Evolutionary conservation across 768 basidiomycete genomes (phyloP).

Genomic region (Panaeolus cyanescens): DNA sequence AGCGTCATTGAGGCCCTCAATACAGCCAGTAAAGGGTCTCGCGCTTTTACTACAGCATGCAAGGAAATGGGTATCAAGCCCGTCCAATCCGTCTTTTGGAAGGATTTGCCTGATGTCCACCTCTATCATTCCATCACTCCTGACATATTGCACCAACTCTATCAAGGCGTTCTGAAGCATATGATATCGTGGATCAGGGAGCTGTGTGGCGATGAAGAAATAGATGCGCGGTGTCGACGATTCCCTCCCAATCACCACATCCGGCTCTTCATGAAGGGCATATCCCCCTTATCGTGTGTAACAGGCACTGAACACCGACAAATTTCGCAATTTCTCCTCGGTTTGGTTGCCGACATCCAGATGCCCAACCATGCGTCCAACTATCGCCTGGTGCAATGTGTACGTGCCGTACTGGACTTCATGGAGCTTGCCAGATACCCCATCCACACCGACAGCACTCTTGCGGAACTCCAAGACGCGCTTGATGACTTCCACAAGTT

Average conservation of each 20-base stretch:
- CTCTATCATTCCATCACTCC: constrained; percentile 27
- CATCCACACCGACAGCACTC: constrained; percentile 23
- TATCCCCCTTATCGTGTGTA: constrained; percentile 35
- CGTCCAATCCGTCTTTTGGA: constrained; percentile 24
- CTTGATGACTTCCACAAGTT: constrained; percentile 27
- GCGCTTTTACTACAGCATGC: constrained; percentile 9
- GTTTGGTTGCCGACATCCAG: neutral
- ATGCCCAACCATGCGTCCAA: neutral
- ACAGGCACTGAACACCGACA: constrained; percentile 39
- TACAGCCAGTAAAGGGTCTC: constrained; percentile 1
- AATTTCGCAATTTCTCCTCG: constrained; percentile 17
- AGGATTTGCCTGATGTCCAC: constrained; percentile 27
- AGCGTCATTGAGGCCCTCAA: constrained; percentile 7
- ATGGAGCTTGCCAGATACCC: constrained; percentile 29
- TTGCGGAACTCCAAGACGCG: constrained; percentile 23
- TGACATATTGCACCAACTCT: constrained; percentile 48
- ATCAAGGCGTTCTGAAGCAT: constrained; percentile 48
- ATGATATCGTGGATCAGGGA: constrained; percentile 33
- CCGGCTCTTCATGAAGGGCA: constrained; percentile 38
- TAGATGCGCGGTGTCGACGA: constrained; percentile 34
- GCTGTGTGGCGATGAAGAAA: constrained; percentile 21
- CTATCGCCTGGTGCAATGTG: constrained; percentile 4
- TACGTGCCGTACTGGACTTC: constrained; percentile 32
- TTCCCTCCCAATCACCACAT: constrained; percentile 21
- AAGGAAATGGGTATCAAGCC: constrained; percentile 11